Percentiles rank a stretch among this genome's conserved stretches.
These are phyloP conservation scores for Comarum palustre DNA, from an alignment of 306 rosid genomes.

Conservation along the genomic window DNA sequence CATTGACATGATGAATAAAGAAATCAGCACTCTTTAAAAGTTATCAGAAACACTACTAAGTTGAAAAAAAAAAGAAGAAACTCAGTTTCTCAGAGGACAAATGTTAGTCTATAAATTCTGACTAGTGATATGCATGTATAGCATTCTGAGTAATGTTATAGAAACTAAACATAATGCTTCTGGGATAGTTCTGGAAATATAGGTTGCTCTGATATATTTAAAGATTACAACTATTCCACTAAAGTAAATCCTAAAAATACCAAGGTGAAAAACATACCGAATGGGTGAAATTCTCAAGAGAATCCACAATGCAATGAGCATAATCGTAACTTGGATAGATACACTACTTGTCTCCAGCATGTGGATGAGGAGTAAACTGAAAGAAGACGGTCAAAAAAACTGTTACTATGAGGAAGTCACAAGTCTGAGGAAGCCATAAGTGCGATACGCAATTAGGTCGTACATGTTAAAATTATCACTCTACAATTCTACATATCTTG, in stretches of 20 bases:
- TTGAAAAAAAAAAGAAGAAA: not conserved
- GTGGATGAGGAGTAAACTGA: slow-evolving; percentile 95
- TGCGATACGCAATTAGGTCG: slow-evolving; percentile 96
- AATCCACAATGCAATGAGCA: slow-evolving; percentile 96
- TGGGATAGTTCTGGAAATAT: not conserved
- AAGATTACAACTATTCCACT: slow-evolving; percentile 2
- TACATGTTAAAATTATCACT: slow-evolving; percentile 94
- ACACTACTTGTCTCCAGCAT: slow-evolving; percentile 99
- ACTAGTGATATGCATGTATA: not conserved
- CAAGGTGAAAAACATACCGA: slow-evolving; percentile 56
- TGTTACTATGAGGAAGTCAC: slow-evolving; percentile 16
- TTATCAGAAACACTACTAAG: not conserved
- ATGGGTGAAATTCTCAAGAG: slow-evolving; percentile 93
- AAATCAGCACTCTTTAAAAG: slow-evolving; percentile 14
- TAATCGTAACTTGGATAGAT: slow-evolving; percentile 97
- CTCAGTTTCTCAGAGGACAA: not conserved
- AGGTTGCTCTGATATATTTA: not conserved
- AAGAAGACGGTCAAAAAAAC: slow-evolving; percentile 28
- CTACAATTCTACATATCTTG: slow-evolving; percentile 99
- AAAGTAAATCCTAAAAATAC: slow-evolving; percentile 4
- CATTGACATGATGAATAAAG: slow-evolving; percentile 17
- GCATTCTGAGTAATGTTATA: not conserved
- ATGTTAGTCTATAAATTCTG: not conserved
- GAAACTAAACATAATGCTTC: not conserved
- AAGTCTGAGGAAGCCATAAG: too few relatives aligned